These are phyloP conservation scores for Ashbya aceris DNA, from an alignment of 1,139 yeast species.

Conservation along the genomic window DNA sequence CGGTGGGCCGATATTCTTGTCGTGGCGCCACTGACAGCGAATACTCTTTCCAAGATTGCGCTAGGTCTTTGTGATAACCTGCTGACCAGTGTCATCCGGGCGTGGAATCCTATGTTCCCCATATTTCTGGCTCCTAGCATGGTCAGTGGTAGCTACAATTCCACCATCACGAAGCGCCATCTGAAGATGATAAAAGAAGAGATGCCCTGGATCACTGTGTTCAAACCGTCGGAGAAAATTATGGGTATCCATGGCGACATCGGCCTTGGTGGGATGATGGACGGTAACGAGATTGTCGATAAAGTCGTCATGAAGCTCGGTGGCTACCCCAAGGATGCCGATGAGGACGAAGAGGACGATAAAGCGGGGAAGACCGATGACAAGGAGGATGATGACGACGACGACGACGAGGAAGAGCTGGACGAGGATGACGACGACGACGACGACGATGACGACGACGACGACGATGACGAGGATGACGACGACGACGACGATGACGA, in stretches of 20 bases:
- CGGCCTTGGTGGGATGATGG: conserved; percentile 97
- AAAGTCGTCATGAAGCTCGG: conserved; percentile 74
- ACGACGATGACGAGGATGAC: conserved; percentile 35
- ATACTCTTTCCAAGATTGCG: conserved; percentile 81
- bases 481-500: conserved; percentile 32
- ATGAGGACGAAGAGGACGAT: conserved; percentile 62
- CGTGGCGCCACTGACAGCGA: conserved; percentile 90
- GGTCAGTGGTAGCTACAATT: conserved; percentile 95
- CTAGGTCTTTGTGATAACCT: conserved; percentile 89
- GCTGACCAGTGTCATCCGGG: conserved; percentile 70
- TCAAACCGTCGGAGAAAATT: conserved; percentile 89
- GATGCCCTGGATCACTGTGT: conserved; percentile 66
- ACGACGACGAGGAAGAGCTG: conserved; percentile 32
- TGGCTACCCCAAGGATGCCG: conserved; percentile 83
- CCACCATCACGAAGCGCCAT: conserved; percentile 85
- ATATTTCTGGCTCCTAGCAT: conserved; percentile 91
- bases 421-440: conserved; percentile 39
- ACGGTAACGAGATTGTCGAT: conserved; percentile 83
- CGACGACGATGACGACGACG: conserved; percentile 37
- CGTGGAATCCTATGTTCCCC: conserved; percentile 89
- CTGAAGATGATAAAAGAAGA: conserved; percentile 50
- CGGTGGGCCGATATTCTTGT: conserved; percentile 94
- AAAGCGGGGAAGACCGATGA: conserved; percentile 42
- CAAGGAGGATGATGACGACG: conserved; percentile 34
- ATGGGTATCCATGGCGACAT: conserved; percentile 86